Percentiles rank a stretch among this genome's conserved stretches.
These are phyloP conservation scores for Eucalyptus microcorys DNA, from an alignment of 345 rosid species.

Conservation along the genomic window DNA sequence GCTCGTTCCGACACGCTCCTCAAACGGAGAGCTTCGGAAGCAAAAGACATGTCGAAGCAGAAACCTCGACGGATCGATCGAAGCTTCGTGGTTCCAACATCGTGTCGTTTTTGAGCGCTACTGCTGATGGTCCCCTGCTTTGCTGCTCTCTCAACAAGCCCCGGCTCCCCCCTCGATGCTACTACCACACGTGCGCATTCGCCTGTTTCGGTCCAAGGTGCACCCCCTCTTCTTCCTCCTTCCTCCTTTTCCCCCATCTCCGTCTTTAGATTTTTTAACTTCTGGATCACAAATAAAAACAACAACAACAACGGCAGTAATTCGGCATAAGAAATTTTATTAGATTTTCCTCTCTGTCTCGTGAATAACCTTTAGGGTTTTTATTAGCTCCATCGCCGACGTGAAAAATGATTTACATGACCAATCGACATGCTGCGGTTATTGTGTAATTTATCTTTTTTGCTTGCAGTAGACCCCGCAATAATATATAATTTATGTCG, in stretches of 20 bases:
- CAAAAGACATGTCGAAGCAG: not conserved
- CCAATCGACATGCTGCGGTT: not conserved
- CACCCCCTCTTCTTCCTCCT: not conserved
- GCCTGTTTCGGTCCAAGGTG: not conserved
- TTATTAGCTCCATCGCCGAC: not conserved
- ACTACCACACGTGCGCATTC: not conserved
- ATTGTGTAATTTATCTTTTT: not conserved
- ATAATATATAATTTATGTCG: not conserved
- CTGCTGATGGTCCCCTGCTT: not conserved
- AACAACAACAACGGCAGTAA: not conserved
- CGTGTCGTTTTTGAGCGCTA: not conserved
- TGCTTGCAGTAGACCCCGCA: not conserved
- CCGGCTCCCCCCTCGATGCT: not conserved
- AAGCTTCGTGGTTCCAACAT: not conserved
- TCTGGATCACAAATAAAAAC: not conserved
- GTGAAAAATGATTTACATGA: not conserved
- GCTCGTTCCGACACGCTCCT: not conserved
- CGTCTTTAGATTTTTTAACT: not conserved
- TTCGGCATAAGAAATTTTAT: not conserved
- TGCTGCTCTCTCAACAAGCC: not conserved
- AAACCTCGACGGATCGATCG: not conserved
- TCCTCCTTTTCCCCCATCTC: not conserved
- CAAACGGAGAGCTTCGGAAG: not conserved
- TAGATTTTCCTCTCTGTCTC: not conserved
- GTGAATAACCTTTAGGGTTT: not conserved